Base-by-base conservation (phyloP, 495 filamentous ascomycete genomes). In the Penicillium angulare region DNA sequence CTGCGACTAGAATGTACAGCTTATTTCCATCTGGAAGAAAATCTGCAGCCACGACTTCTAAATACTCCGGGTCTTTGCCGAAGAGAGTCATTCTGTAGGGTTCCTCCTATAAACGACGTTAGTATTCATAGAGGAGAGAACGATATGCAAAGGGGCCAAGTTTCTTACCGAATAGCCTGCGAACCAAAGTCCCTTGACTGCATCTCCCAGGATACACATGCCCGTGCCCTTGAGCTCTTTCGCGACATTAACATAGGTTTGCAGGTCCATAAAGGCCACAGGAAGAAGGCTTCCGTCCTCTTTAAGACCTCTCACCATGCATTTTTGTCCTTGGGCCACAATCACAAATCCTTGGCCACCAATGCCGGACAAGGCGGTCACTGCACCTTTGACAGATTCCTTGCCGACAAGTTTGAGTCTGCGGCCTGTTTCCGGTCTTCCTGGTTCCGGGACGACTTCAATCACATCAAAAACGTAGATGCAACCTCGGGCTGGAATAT, bases 221-320 rank as follows among this genome's bases (percentile, higher is more conserved):
- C 92, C 92, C 0, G 90, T 95, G 1, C 86, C 84, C 20, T 80
- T 80, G 31, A 97, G 76, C 55, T 89, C 88, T 63, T 91, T 95
- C 39, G 86, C 83, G 3, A 86, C 79, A 2, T 81, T 89, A 24
- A 95, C 87, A 66, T 92, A 92, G 69, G 88, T 90, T 73, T 88
- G 92, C 85, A 96, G 91, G 60, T 99, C 93, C 83, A 99, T 88
- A 60, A 99, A 99, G 1, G 93, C 93, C 18, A 97, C 92, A 0
- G 93, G 93, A 2, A 97, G 78, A 36, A 97, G 77, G 3, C 84
- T 87, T 2, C 89, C 87, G 58, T 99, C 93, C 69, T 97, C 93
- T 60, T 97, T 97, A 0, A 99, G 76, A 31, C 93, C 93, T 42
- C 93, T 78, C 2, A 99, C 90, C 88, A 97, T 93, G 64, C 89